Evolutionary conservation across 1,284 basidiomycete species (phyloP), one percentile per base, ranked within the genome.

Genomic region (Microbotryum scabiosae): DNA sequence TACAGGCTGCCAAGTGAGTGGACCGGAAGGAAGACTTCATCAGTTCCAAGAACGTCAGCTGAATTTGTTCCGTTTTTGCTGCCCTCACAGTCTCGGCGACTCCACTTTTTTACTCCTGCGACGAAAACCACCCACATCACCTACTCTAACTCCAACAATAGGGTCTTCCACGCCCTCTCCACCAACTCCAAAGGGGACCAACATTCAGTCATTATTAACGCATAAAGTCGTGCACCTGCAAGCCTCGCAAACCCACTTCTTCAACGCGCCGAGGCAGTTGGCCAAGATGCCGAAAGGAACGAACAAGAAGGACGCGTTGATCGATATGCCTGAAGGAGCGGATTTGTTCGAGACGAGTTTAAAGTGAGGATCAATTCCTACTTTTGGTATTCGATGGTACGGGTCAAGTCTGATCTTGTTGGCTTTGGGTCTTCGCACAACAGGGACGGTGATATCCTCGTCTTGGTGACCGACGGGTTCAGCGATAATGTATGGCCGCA

Each of bases 41-140:
- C 12, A 46, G 4, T 36, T 21, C 51, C 5, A 23, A 5, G n/a
- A 16, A 12, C 30, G n/a, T 10, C 14, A 12, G 21, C 49, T 57
- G 21, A 57, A 30, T 20, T 12, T 1, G 6, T 32, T 20, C 6
- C 44, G n/a, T 52, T 14, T 43, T 43, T 23, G n/a, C n/a, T 49
- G 25, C 28, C 21, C 54, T 55, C 62, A 36, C 69, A 90, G 87
- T 73, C 77, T 93, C 60, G 90, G 90, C 20, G 90, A 93, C 74
- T 90, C 88, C 52, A 87, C 88, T 16, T 92, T 86, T 73, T 78
- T 83, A 63, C 84, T 93, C 59, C 81, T 92, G 59, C 84, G 88
- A 23, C 53, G 23, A n/a, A 30, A 1, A 45, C 47, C 5, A n/a
- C n/a, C 36, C 5, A 45, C 45, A 10, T 56, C 36, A n/a, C 51